Base-by-base conservation (phyloP, 805 yeast species). In the Aciculoconidium aculeatum region DNA sequence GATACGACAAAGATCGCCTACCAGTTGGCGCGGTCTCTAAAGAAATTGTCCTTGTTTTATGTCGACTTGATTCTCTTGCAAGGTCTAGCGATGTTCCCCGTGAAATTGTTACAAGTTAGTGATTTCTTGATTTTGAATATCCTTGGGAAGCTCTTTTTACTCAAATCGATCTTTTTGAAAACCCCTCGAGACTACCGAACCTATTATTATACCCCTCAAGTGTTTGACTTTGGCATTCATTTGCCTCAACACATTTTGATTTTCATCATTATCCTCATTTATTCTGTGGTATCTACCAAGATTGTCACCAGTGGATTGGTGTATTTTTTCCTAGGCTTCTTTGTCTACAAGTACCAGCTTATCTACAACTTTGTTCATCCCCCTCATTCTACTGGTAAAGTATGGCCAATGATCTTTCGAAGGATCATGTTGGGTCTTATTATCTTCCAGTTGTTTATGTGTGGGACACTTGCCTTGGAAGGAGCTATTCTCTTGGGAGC, bases 21-120 rank as follows among this genome's bases (percentile, higher is more conserved):
- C 32, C 65, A 70, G 31, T 47, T 74, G 35, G 79, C 79, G 5
- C 55, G 61, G 8, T 71, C 78, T 2, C 58, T 74, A 31, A 70
- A 69, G 44, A 59, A 65, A 23, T 51, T 71, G 20, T 70, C 77
- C 3, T 53, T 74, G 25, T 74, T 74, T 41, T 74, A 74, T 39
- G 73, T 68, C 29, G 75, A 74, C 45, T 61, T 74, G 53, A 80
- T 81, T 35, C 60, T 81, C 13, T 65, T 81, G 33, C 92, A 82
- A 51, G 92, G 87, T 0, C 44, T 75, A 29, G 75, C 76, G 1
- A 72, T 75, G 77, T 71, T 74, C 41, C 80, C 80, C 4, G 70
- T 73, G 23, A 65, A 71, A 31, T 54, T 74, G 23, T 53, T 74
- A 9, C 80, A 75, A 45, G 53, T 70, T 22, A 76, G 78, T 11